These are phyloP conservation scores for Aspergillus neoniger DNA, from an alignment of 2,329 filamentous ascomycete species.

Conservation along the genomic window DNA sequence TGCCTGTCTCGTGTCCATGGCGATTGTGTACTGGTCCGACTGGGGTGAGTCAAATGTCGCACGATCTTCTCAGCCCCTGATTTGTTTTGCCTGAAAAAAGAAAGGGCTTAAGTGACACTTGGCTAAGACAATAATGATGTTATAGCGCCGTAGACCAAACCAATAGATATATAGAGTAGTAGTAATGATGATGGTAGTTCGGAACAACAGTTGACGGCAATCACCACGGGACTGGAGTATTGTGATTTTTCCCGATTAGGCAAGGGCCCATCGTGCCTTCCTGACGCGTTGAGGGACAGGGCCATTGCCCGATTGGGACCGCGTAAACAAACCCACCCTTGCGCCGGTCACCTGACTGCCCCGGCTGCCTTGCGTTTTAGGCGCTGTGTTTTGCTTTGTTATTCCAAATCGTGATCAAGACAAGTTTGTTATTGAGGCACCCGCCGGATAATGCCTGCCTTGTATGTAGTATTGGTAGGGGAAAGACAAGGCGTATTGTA, in stretches of 20 bases:
- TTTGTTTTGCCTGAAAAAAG: neutral
- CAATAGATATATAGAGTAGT: neutral
- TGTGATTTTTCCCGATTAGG: constrained; percentile 11
- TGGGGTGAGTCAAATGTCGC: neutral
- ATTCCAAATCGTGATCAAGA: neutral
- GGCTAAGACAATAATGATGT: neutral
- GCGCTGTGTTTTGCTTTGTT: neutral
- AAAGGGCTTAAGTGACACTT: neutral
- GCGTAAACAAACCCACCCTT: constrained; percentile 23
- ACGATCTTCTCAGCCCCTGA: neutral
- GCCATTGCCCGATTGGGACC: constrained; percentile 19
- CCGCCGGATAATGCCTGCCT: neutral
- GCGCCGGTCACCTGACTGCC: constrained; percentile 18
- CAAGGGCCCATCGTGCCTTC: constrained; percentile 12
- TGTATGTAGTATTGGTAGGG: too few species aligned
- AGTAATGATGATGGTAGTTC: neutral
- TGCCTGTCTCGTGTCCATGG: constrained; percentile 30
- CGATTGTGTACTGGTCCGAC: constrained; percentile 1
- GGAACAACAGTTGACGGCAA: neutral
- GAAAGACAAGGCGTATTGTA: neutral
- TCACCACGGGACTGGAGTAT: constrained; percentile 8
- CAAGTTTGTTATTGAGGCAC: neutral
- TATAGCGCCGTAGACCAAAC: neutral
- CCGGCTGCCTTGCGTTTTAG: constrained; percentile 9
- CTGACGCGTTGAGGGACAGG: constrained; percentile 21